Base-by-base conservation (phyloP, 2,329 filamentous ascomycete species). In the Alternaria gaisen region DNA sequence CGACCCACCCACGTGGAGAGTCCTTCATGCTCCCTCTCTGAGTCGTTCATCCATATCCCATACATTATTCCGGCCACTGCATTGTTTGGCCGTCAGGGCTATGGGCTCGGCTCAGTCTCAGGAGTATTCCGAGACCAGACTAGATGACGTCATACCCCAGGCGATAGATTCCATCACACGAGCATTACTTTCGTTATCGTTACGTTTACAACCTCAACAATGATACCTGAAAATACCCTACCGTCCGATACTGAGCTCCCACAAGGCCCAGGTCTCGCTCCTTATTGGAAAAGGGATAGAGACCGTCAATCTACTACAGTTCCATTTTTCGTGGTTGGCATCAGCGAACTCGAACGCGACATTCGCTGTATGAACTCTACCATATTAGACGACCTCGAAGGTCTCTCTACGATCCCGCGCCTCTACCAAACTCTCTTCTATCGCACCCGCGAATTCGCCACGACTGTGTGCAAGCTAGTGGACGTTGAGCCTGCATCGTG, bases 381-480 rank as follows among this genome's bases (percentile, higher is more conserved):
- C 9, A 44, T 55, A 18, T 22, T 43, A 9, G 57, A 16, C 12
- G 52, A 58, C 28, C 34, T 56, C 14, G 43, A 64, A 20, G 52
- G 55, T 28, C 38, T 54, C 1, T 41, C 32, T n/a, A 24, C 28
- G 1, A 50, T 66, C 11, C 55, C 61, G 5, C 42, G 34, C 4
- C 32, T 66, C 20, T 66, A 66, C 44, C 24, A 43, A 7, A 30
- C 36, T 4, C 32, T 66, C 11, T 64, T 65, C 38, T 24, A 65
- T 18, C 59, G 59, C 3, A 67, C 64, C 1, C 61, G 52, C 26
- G 54, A 16, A 10, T 63, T 67, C 36, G 40, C 57, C 3, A 34
- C 54, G 22, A 61, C 59, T 2, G 59, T 67, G n/a, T 47, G 43
- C 36, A 60, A 53, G 32, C 28, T 56, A 53, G 46, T 53, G 12